Evolutionary conservation across 441 rosid species (phyloP), one percentile per base, ranked within the genome.

Genomic region (Populus hybrid): DNA sequence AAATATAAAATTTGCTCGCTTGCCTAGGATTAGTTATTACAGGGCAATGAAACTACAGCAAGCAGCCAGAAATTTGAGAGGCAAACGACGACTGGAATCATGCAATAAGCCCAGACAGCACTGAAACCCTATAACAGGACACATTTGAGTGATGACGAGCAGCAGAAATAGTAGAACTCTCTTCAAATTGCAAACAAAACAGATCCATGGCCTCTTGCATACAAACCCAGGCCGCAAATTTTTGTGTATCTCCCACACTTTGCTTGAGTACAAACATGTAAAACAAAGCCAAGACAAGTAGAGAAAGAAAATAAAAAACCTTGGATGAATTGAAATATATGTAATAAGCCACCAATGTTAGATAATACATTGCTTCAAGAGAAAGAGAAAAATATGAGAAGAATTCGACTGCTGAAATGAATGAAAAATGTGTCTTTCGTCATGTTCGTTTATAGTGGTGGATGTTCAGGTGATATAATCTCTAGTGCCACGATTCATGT

Each of bases 311-410:
- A 64, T 79, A 81, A n/a, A 71, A 7, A 12, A 81, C 81, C 70
- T 79, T 84, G 0, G 63, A 74, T 0, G 76, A 64, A 29, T 84
- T 81, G 64, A 81, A 76, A 29, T 59, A 81, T 33, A 84, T 61
- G 73, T 84, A 81, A 77, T 84, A 84, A 6, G 84, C 86, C 16
- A 66, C 70, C 77, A 79, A 24, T 1, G 78, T 40, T 10, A 74
- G 59, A 77, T 79, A 79, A 74, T 76, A 84, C 86, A 84, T 84
- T 1, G 61, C 21, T 53, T 53, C n/a, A 50, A 16, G 59, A 50
- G 59, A 16, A 16, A 50, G 59, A 50, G 56, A 16, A 0, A 40
- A 40, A 0, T 45, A 50, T 5, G 8, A 50, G 59, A 50, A 20
- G 59, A 45, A 12, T 42, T 11, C 14, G 14, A 24, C 24, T 24